A percentile compares a stretch with the other conserved stretches of the same genome.
Evolutionary conservation across 108 stramenopile genomes (phyloP).

Genomic region (Pseudonitzschia pungens): DNA sequence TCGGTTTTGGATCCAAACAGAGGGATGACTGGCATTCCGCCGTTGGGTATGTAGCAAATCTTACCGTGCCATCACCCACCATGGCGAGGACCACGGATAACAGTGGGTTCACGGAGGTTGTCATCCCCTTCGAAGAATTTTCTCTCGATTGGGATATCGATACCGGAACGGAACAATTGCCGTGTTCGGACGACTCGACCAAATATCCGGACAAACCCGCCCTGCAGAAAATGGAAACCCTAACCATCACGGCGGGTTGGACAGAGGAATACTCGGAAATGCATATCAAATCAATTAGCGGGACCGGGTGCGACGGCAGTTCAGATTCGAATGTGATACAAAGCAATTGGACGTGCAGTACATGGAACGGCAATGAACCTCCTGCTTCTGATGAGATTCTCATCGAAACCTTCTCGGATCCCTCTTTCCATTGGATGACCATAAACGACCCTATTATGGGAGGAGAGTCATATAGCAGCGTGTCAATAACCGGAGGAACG

Average conservation of each 20-base stretch:
- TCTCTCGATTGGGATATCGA: constrained; percentile 41
- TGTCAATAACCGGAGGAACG: constrained; percentile 25
- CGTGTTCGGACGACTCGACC: constrained; percentile 33
- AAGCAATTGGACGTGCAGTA: constrained; percentile 5
- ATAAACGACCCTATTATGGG: constrained; percentile 62
- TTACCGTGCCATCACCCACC: neutral
- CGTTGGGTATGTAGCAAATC: constrained; percentile 34
- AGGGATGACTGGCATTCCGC: constrained; percentile 13
- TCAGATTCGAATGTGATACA: neutral
- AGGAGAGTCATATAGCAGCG: constrained; percentile 34
- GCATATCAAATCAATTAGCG: neutral
- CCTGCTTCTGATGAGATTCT: constrained; percentile 21
- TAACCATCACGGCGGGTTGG: neutral
- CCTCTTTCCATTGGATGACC: constrained; percentile 23
- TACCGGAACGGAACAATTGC: constrained; percentile 32
- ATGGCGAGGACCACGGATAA: neutral
- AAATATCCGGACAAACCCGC: constrained; percentile 35
- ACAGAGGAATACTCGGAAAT: neutral
- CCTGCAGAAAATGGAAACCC: constrained; percentile 31
- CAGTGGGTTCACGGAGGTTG: constrained; percentile 17
- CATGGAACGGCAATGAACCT: neutral
- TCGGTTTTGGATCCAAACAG: constrained; percentile 40
- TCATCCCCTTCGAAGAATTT: constrained; percentile 38
- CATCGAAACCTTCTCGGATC: constrained; percentile 37
- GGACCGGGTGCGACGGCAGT: neutral